Evolutionary conservation across 1,139 yeast genomes (phyloP).

Genomic region (Hemisphaericaspora xylanilytica): DNA sequence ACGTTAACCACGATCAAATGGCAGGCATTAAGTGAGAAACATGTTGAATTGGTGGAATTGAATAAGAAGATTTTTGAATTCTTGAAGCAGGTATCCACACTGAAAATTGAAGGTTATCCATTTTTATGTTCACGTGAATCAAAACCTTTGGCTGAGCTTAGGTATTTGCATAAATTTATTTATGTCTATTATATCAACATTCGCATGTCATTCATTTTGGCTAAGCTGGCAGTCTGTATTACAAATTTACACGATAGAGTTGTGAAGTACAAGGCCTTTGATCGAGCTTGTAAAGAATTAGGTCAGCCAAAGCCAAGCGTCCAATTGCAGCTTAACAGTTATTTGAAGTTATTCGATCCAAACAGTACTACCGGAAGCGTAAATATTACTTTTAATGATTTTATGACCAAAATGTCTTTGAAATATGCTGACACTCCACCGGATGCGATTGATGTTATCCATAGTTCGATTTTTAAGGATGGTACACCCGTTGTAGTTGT

Average conservation of each 20-base stretch:
- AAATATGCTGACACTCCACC: slow-evolving; percentile 47
- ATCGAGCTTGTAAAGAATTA: slow-evolving; percentile 27
- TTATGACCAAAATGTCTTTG: slow-evolving; percentile 67
- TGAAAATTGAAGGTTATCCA: slow-evolving; percentile 23
- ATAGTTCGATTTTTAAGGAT: slow-evolving; percentile 65
- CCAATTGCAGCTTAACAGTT: slow-evolving; percentile 54
- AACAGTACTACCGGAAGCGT: slow-evolving; percentile 32
- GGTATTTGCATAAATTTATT: slow-evolving; percentile 63
- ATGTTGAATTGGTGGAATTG: slow-evolving; percentile 43
- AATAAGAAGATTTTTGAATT: slow-evolving; percentile 48
- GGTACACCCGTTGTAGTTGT: slow-evolving; percentile 71
- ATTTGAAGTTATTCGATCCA: slow-evolving; percentile 42
- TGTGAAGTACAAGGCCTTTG: slow-evolving; percentile 26
- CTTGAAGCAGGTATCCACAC: slow-evolving; percentile 29
- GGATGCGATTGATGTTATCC: slow-evolving; percentile 48
- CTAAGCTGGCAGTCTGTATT: slow-evolving; percentile 21
- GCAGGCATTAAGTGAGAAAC: slow-evolving; percentile 48
- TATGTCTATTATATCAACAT: slow-evolving; percentile 60
- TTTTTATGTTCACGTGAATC: slow-evolving; percentile 22
- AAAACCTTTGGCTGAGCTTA: slow-evolving; percentile 46
- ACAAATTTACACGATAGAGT: slow-evolving; percentile 27
- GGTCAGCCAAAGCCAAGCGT: slow-evolving; percentile 44
- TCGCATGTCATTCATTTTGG: slow-evolving; percentile 37
- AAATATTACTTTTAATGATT: slow-evolving; percentile 60
- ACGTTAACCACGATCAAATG: slow-evolving; percentile 57